A percentile compares a stretch with the other conserved stretches of the same genome.
phyloP scores from a whole-genome alignment of 192 early-diverging fungal genomes.

The Linderina pennispora region DNA sequence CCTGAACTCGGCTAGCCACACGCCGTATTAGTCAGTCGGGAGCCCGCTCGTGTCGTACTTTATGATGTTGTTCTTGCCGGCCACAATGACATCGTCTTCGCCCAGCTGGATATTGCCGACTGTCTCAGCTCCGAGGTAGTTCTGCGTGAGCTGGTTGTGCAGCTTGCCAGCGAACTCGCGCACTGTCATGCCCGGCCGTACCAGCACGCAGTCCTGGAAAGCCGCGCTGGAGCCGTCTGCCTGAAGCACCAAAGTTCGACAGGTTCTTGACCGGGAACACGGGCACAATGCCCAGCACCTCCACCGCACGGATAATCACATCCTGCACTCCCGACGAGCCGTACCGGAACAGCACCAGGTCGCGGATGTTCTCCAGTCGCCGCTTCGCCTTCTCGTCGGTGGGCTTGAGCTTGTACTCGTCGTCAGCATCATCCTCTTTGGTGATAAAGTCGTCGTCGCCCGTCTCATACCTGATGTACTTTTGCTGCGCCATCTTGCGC shows the following conservation, averaged over 20 bases:
- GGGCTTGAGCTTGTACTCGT: conserved; percentile 19
- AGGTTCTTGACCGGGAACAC: conserved; percentile 74
- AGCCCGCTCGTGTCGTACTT: conserved; percentile 4
- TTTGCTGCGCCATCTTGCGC: conserved; percentile 54
- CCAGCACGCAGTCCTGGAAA: conserved; percentile 70
- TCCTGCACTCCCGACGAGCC: conserved; percentile 78
- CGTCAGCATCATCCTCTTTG: conserved; percentile 21
- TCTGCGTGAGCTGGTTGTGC: conserved; percentile 41
- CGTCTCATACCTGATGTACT: conserved; percentile 49
- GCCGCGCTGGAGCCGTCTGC: conserved; percentile 15
- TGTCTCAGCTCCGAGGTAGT: conserved; percentile 71
- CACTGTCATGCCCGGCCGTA: conserved; percentile 67
- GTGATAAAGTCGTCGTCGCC: conserved; percentile 54
- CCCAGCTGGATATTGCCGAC: conserved; percentile 65
- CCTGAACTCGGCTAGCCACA: too few relatives aligned
- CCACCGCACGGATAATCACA: conserved; percentile 56
- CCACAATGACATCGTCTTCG: conserved; percentile 34
- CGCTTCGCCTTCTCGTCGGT: conserved; percentile 51
- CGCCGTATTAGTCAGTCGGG: background rate
- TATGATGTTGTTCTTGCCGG: conserved; percentile 41
- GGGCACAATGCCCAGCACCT: conserved; percentile 60
- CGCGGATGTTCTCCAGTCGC: conserved; percentile 58
- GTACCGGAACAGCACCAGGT: conserved; percentile 78
- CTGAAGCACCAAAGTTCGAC: conserved; percentile 51
- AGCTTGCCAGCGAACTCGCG: conserved; percentile 68